These are phyloP conservation scores for Coniochaeta pulveracea DNA, from an alignment of 2,329 filamentous ascomycete genomes.

Conservation along the genomic window DNA sequence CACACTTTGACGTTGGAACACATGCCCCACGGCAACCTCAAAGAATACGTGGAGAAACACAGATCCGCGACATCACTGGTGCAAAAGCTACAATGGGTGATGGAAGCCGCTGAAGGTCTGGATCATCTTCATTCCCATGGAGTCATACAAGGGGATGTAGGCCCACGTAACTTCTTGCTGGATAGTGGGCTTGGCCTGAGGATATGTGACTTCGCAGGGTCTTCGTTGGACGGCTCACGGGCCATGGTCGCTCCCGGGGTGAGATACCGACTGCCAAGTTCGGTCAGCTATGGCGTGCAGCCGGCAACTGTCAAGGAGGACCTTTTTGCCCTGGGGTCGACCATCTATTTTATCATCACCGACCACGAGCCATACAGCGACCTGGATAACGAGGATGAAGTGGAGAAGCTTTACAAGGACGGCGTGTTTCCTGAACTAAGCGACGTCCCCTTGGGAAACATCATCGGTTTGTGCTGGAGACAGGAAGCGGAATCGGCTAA, in stretches of 20 bases:
- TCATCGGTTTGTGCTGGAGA: neutral
- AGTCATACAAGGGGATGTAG: constrained; percentile 7
- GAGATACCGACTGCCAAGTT: neutral
- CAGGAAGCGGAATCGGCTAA: neutral
- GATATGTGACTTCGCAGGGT: constrained; percentile 5
- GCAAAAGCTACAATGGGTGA: neutral
- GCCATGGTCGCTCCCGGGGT: neutral
- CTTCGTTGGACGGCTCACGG: neutral
- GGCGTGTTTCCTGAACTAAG: neutral
- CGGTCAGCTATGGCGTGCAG: too few relatives aligned
- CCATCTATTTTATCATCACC: neutral
- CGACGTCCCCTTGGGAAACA: neutral
- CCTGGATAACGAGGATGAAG: constrained; percentile 4
- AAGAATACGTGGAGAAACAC: neutral
- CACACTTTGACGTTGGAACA: neutral
- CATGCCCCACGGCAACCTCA: neutral
- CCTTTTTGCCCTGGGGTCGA: neutral
- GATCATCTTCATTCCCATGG: constrained; percentile 6
- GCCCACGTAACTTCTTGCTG: constrained; percentile 8
- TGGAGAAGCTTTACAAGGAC: neutral
- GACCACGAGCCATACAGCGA: neutral
- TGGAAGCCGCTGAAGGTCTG: neutral
- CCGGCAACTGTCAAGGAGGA: neutral
- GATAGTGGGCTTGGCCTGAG: constrained; percentile 6
- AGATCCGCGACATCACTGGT: neutral